phyloP scores from a whole-genome alignment of 768 basidiomycete species.

The Xanthoconium purpureum region DNA sequence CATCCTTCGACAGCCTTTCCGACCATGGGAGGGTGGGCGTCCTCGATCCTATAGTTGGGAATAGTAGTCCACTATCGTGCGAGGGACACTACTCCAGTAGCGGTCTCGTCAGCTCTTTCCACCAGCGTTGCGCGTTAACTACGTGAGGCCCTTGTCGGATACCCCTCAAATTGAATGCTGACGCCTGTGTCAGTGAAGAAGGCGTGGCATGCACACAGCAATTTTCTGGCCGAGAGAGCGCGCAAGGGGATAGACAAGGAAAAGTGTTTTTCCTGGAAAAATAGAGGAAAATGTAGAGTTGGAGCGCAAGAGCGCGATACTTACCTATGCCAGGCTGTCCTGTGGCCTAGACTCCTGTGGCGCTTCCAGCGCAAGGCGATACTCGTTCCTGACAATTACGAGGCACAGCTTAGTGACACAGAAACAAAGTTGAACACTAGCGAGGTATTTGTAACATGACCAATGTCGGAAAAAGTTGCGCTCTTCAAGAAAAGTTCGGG shows the following conservation, averaged over 20 bases:
- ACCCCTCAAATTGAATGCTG: neutral
- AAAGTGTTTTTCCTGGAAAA: neutral
- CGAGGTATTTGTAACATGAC: too few relatives aligned
- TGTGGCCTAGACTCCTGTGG: neutral
- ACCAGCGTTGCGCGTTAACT: too few relatives aligned
- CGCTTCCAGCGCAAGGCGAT: neutral
- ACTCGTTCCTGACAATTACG: neutral
- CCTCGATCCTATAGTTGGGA: neutral
- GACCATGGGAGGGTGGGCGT: neutral
- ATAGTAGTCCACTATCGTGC: neutral
- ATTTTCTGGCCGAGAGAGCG: neutral
- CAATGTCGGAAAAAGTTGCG: too few relatives aligned
- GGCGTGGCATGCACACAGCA: neutral
- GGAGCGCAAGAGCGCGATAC: neutral
- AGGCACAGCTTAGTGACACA: too few relatives aligned
- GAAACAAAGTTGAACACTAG: too few relatives aligned
- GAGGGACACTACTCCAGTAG: neutral
- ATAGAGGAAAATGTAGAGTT: neutral
- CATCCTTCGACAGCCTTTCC: neutral
- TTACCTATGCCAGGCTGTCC: neutral
- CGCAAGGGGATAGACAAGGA: neutral
- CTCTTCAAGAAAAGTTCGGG: too few relatives aligned
- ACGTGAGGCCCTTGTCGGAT: neutral
- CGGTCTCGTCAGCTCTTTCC: too few relatives aligned
- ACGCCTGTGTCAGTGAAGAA: too few relatives aligned